Evolutionary conservation across 129 eudicot species (phyloP).

Genomic region (Ambrosia artemisiifolia): DNA sequence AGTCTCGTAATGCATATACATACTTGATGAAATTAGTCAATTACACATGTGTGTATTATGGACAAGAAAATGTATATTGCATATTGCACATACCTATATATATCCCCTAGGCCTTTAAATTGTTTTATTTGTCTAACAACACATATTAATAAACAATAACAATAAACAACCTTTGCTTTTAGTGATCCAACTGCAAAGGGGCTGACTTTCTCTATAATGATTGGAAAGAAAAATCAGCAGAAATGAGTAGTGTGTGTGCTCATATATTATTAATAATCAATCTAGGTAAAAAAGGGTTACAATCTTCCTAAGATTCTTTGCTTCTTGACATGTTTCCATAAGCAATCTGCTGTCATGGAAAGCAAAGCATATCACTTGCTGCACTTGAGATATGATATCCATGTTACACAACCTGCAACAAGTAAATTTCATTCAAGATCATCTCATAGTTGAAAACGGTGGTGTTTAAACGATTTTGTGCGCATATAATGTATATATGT

Average conservation of each 20-base stretch:
- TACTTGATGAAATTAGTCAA: too few relatives aligned
- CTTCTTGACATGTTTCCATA: conserved; percentile 99
- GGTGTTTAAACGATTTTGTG: neutral
- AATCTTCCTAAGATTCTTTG: conserved; percentile 90
- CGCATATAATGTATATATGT: too few relatives aligned
- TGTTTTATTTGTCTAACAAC: conserved; percentile 17
- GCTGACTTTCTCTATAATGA: conserved; percentile 38
- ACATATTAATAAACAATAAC: conserved; percentile 13
- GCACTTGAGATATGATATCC: conserved; percentile 96
- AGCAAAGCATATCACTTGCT: conserved; percentile 98
- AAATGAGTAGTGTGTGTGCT: conserved; percentile 26
- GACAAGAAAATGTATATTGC: conserved; percentile 16
- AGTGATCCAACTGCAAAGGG: conserved; percentile 22
- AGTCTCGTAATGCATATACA: too few relatives aligned
- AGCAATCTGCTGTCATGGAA: conserved; percentile 93
- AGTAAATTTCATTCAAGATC: neutral
- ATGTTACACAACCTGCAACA: conserved; percentile 89
- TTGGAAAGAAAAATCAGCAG: conserved; percentile 33
- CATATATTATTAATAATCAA: conserved; percentile 37
- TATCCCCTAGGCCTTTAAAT: conserved; percentile 19
- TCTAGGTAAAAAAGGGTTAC: conserved; percentile 93
- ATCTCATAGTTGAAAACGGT: neutral
- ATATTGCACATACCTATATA: conserved; percentile 17
- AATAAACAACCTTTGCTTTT: conserved; percentile 2
- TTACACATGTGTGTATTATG: conserved; percentile 3